Base-by-base conservation (phyloP, 2,329 filamentous ascomycete species). In the Aspergillus vadensis region DNA sequence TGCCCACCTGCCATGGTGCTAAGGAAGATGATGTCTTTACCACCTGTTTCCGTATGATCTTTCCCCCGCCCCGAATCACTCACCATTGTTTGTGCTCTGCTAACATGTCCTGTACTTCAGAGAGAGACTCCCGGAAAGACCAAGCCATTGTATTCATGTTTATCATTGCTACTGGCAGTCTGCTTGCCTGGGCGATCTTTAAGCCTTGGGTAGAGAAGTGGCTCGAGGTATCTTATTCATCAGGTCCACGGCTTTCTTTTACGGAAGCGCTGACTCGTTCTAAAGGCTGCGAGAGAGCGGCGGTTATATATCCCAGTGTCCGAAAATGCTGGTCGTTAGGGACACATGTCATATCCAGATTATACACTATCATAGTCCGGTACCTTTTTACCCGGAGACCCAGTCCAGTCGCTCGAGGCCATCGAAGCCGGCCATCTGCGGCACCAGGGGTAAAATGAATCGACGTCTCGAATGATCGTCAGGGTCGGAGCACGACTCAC, bases 111-210 rank as follows among this genome's bases (percentile, higher is more conserved):
- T 49, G 17, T 57, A 53, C 10, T 64, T 9, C 60, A 86, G 84
- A 89, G 69, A 78, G 87, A 58, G 87, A 90, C 71, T 88, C 86
- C n/a, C 79, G 82, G 17, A 89, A 89, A 70, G 87, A 90, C 66
- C 80, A 88, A 70, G 82, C 84, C 1, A 85, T 90, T 2, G 87
- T 90, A 2, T 84, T 86, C 61, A 82, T 88, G 25, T 90, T 90
- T 70, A 87, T 90, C 44, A 77, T 86, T 61, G 84, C 85, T 30
- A 89, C 87, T 2, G 80, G 83, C 8, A 83, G 85, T 4, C 70
- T 90, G 63, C 74, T 89, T 63, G 77, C 78, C 2, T 89, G 86
- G 81, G 87, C 87, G 2, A 79, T 80, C 5, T 70, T 86, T 15
- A 82, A 84, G 70, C 86, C 86, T 1, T 88, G 82, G 80, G 78